Evolutionary conservation across 2,329 filamentous ascomycete species (phyloP).

Genomic region (Basipetospora sp.): DNA sequence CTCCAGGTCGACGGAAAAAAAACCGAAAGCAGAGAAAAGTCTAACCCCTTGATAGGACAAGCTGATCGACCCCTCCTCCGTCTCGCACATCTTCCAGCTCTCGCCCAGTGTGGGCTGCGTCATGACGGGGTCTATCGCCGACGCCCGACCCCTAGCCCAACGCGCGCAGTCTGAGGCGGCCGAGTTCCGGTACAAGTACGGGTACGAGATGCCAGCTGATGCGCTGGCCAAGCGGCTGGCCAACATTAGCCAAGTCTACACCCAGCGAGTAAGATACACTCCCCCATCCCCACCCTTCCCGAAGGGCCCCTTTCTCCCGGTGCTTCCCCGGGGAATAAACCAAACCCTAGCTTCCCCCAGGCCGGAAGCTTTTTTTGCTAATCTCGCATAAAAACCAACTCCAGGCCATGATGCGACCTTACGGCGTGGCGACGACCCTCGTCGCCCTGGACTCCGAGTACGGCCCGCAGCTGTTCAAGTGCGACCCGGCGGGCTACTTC

Average conservation of each 20-base stretch:
- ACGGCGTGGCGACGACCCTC: constrained; percentile 88
- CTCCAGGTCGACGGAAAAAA: not conserved
- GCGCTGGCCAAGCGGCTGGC: constrained; percentile 90
- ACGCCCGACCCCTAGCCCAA: constrained; percentile 84
- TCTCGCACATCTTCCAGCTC: constrained; percentile 93
- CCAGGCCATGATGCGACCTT: constrained; percentile 88
- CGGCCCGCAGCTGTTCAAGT: constrained; percentile 94
- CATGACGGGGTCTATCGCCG: constrained; percentile 96
- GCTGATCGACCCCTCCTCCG: constrained; percentile 91
- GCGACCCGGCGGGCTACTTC: constrained; percentile 94
- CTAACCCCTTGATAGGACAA: constrained; percentile 57
- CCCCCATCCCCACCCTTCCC: not conserved
- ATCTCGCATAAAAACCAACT: too few relatives aligned
- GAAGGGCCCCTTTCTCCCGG: constrained; percentile 1
- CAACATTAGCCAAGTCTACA: constrained; percentile 99
- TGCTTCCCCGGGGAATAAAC: too few relatives aligned
- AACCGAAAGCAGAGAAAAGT: constrained; percentile 12
- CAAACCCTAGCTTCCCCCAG: too few relatives aligned
- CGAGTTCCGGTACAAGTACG: constrained; percentile 96
- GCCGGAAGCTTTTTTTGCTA: too few relatives aligned
- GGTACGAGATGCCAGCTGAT: constrained; percentile 99
- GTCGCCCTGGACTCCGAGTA: constrained; percentile 86
- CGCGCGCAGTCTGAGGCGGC: constrained; percentile 89
- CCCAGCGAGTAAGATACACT: constrained; percentile 57
- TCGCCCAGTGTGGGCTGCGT: constrained; percentile 94